phyloP scores from a whole-genome alignment of 164 flowering plant genomes.

The Vitis rotundifolia region DNA sequence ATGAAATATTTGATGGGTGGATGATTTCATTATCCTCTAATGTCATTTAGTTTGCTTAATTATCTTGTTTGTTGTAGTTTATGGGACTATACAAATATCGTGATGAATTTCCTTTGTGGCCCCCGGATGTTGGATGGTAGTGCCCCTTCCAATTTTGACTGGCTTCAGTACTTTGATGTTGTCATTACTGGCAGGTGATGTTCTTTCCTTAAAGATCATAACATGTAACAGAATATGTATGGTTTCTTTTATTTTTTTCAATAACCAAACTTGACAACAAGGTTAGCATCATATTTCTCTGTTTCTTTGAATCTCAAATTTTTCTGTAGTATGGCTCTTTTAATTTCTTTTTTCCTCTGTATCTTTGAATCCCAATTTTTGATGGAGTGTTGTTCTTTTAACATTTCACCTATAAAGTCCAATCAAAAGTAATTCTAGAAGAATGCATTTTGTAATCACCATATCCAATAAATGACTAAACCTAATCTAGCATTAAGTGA shows the following conservation, averaged over 20 bases:
- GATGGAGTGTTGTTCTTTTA: background rate
- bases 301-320: background rate
- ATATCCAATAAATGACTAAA: background rate
- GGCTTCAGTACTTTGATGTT: slow-evolving; percentile 92
- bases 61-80: slow-evolving; percentile 55
- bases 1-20: too few relatives aligned
- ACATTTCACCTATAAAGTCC: background rate
- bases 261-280: background rate
- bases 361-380: background rate
- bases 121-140: slow-evolving; percentile 31
- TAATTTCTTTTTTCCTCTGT: background rate
- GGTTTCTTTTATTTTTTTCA: background rate
- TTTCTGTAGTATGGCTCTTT: background rate
- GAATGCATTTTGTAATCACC: background rate
- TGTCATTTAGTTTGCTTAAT: background rate
- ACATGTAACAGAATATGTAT: background rate
- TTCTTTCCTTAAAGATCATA: slow-evolving; percentile 16
- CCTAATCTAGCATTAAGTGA: background rate
- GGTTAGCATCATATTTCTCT: background rate
- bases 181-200: slow-evolving; percentile 95
- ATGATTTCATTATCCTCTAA: too few relatives aligned
- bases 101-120: slow-evolving; percentile 92
- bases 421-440: too few relatives aligned
- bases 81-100: slow-evolving; percentile 96
- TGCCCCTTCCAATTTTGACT: slow-evolving; percentile 52